Evolutionary conservation across 805 yeast species (phyloP).

Genomic region (Torulaspora microellipsoides): DNA sequence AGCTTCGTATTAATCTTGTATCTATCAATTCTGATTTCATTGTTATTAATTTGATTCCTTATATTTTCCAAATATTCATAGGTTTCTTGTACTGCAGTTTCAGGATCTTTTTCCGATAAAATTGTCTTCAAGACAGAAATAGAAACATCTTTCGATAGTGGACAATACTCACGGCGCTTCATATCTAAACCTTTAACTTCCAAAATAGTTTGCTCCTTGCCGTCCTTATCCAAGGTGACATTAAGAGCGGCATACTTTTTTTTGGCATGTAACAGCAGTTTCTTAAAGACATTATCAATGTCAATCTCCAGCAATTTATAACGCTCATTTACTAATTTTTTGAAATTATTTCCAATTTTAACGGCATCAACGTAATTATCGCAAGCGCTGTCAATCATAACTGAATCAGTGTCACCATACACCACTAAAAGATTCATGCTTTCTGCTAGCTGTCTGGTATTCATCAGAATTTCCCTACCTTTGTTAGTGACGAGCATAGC

Average conservation of each 20-base stretch:
- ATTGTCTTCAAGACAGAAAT: constrained; percentile 66
- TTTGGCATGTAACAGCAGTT: constrained; percentile 83
- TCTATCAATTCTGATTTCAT: constrained; percentile 60
- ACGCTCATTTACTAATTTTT: constrained; percentile 78
- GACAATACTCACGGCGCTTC: constrained; percentile 95
- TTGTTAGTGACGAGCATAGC: constrained; percentile 94
- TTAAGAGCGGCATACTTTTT: constrained; percentile 95
- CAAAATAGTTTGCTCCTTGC: constrained; percentile 53
- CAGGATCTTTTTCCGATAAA: constrained; percentile 69
- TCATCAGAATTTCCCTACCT: constrained; percentile 93
- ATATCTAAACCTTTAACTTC: constrained; percentile 97
- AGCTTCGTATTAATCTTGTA: constrained; percentile 80
- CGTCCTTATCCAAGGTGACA: constrained; percentile 45
- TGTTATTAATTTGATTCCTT: constrained; percentile 50
- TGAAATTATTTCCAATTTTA: constrained; percentile 79
- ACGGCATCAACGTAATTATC: constrained; percentile 66
- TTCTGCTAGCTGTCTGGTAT: constrained; percentile 90
- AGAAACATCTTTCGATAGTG: constrained; percentile 84
- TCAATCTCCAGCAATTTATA: constrained; percentile 88
- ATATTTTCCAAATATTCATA: constrained; percentile 67
- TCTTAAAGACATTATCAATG: constrained; percentile 86
- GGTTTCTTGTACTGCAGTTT: constrained; percentile 64
- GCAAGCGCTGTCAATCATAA: constrained; percentile 91
- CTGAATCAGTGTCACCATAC: constrained; percentile 98
- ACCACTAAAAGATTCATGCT: constrained; percentile 76